Conservation (phyloP, 306 rosid species). For the Albizia julibrissin region DNA sequence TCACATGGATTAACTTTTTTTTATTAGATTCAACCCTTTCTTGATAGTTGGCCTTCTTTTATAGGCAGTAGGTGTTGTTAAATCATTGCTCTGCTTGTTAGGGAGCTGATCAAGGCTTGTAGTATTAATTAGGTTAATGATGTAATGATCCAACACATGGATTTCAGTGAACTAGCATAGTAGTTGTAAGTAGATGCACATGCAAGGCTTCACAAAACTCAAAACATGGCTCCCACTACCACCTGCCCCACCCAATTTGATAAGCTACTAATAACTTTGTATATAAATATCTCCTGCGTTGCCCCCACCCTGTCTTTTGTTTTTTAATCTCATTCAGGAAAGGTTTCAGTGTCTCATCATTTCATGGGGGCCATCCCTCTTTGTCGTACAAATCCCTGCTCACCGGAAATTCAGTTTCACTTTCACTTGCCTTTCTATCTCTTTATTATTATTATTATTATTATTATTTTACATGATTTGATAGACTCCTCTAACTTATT, state of each 20-base stretch:
- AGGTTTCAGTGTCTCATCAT: not conserved
- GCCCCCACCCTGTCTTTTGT: not conserved
- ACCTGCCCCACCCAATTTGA: not conserved
- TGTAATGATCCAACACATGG: not conserved
- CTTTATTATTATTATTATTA: too few relatives aligned
- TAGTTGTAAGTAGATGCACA: not conserved
- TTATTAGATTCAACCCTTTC: fast-evolving
- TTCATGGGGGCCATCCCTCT: not conserved
- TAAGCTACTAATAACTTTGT: not conserved
- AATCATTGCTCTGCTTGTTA: not conserved
- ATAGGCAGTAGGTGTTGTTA: too few relatives aligned
- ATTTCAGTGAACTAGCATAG: not conserved
- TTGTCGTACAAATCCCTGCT: too few relatives aligned
- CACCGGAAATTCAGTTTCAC: too few relatives aligned
- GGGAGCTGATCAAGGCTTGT: not conserved
- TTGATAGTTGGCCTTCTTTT: too few relatives aligned
- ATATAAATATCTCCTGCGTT: not conserved
- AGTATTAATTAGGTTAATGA: not conserved
- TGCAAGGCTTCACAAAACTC: not conserved
- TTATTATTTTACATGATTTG: too few relatives aligned
- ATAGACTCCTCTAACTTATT: too few relatives aligned
- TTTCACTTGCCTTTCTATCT: too few relatives aligned
- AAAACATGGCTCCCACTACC: not conserved
- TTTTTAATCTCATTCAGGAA: not conserved
- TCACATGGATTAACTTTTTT: too few relatives aligned